Evolutionary conservation across 306 rosid species (phyloP), one percentile per base, ranked within the genome.

Genomic region (Dalbergia oliveri): DNA sequence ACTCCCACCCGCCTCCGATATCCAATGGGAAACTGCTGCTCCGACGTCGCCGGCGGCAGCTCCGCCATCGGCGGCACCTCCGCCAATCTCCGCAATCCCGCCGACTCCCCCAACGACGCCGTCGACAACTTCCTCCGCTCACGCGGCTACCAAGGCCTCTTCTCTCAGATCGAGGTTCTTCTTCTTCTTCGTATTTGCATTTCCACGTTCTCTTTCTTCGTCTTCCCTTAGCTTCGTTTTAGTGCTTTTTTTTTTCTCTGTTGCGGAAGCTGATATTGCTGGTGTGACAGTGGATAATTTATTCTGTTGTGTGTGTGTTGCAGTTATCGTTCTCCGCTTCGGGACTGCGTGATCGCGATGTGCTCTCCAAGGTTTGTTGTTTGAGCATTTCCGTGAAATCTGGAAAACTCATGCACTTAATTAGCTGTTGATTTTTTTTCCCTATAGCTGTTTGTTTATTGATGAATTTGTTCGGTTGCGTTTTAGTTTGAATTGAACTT

Each of bases 101-200:
- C 62, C 50, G 87, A 81, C 49, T 61, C 69, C 23, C 81, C 91
- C 2, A 91, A 88, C 84, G 93, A 84, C 15, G 94, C 94, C 72
- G 85, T 93, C 19, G 91, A 88, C 66, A 6, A 35, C 33, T 82
- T 88, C 85, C 90, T 91, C 75, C 83, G 79, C 77, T 86, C 89
- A 66, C 97, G 87, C 9, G 97, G 94, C 83, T 81, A 88, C 88
- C 82, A 83, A 11, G 93, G 97, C 35, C 86, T 87, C 86, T 89
- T 84, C 86, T 89, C 93, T 79, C 94, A 93, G 94, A 93, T 93
- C 90, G 97, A 93, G 97, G 97, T 93, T 79, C 75, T 54, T 11
- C 11, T 13, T 49, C 8, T 53, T 54, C 53, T 72, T n/a, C 4
- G 16, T 7, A 21, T 41, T 72, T 23, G 19, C 9, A 54, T 26